Base-by-base conservation (phyloP, 495 filamentous ascomycete species). In the Tuber borchii region DNA sequence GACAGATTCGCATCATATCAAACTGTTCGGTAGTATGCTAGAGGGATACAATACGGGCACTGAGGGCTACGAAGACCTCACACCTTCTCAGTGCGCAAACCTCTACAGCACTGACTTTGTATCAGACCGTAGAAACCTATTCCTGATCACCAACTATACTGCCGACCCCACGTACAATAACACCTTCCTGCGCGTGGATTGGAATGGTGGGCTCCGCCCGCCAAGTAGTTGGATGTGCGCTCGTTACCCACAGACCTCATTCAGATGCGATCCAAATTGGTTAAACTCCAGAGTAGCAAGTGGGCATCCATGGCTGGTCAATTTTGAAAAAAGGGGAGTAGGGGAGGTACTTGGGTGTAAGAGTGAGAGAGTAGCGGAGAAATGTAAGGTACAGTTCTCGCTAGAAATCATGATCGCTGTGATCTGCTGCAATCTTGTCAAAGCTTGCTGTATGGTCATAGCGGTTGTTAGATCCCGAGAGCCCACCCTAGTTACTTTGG, bases 341-440 rank as follows among this genome's bases (percentile, higher is more conserved):
- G 8, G 6, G 5, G 39, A 40, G 39, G 39, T 45, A 40, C 17
- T n/a, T 10, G 69, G 42, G 10, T 71, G 40, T 39, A 45, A 19
- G 40, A 73, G 48, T 3, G 51, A 74, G 48, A 19, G 31, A 8
- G 17, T 6, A 19, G 17, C 0, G 12, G 82, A 85, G 45, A 76
- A 78, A 17, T 89, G 88, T 79, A 81, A 83, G 73, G 74, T 89
- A 43, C 82, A 85, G 43, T 88, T 86, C 75, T 85, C 80, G 69
- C 45, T 84, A 6, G 75, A 77, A 0, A 84, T 88, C 22, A 82
- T 86, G 72, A 51, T 86, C n/a, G 39, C 39, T 4, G 39, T 40
- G 2, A 40, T 40, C 39, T 40, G 39, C 39, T 40, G 39, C 39
- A 40, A 40, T 6, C 39, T 40, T 40, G 39, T 40, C 3, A 40